Base-by-base conservation (phyloP, 305 asterid genomes). In the Fraxinus sp. region DNA sequence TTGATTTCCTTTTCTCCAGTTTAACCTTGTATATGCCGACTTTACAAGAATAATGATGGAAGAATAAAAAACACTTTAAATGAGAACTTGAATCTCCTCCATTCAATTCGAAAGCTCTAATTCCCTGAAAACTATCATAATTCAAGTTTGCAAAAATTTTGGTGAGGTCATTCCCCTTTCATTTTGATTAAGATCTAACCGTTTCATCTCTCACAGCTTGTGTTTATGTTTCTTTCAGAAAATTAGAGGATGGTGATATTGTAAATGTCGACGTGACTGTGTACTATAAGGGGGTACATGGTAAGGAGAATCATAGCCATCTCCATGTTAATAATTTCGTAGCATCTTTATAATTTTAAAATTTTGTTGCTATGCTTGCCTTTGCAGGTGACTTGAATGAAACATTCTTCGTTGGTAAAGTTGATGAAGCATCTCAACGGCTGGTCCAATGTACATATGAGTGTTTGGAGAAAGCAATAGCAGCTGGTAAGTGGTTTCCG, bases 191-290 rank as follows among this genome's bases (percentile, higher is more conserved):
- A 2, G 78, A n/a, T 11, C 37, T 64, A 28, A 64, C 0, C 55
- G 41, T 55, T 83, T 70, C 41, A 46, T 84, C 37, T 83, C 71
- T 76, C 18, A 78, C 76, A 41, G 78, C 77, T 71, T 79, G 36
- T 36, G 7, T 57, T 80, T 26, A 24, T 72, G 8, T 35, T 87
- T 87, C 78, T 85, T 80, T 74, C 93, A 96, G 99, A 95, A 93
- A 89, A 89, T 88, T 96, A 83, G 98, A 93, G 90, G 99, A 94
- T 87, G 99, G 98, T 11, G 99, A 96, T 86, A 92, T 96, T 85
- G 98, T 96, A 64, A 94, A 96, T 86, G 96, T 96, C 84, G 99
- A 96, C 82, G 92, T 96, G 73, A 85, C 94, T 55, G 97, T 96
- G 82, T 96, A 82, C 86, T 93, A 96, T 84, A 93, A 94, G 85